A percentile compares a stretch with the other conserved stretches of the same genome.
These are phyloP conservation scores for Neurospora intermedia DNA, from an alignment of 495 filamentous ascomycete genomes.

Conservation along the genomic window DNA sequence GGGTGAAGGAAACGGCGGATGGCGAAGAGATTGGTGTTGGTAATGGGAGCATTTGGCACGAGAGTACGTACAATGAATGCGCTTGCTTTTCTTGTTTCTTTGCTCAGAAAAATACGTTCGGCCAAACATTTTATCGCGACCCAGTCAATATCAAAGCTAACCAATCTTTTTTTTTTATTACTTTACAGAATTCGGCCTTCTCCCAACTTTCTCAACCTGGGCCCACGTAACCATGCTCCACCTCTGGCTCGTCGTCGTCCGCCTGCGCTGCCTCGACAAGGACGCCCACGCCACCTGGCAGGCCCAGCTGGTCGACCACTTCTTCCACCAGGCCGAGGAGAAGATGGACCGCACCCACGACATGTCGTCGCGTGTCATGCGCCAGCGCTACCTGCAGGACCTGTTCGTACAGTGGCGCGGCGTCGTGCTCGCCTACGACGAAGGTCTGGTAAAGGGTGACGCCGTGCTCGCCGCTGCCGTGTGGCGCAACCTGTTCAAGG, in stretches of 20 bases:
- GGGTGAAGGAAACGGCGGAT: slow-evolving; percentile 52
- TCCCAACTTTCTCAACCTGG: slow-evolving; percentile 87
- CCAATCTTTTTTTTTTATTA: not conserved
- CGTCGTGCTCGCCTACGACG: slow-evolving; percentile 71
- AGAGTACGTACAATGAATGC: slow-evolving; percentile 40
- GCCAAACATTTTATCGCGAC: not conserved
- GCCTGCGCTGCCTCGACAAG: slow-evolving; percentile 65
- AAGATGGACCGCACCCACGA: slow-evolving; percentile 66
- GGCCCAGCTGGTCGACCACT: slow-evolving; percentile 64
- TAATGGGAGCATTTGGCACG: slow-evolving; percentile 71
- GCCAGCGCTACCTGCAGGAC: slow-evolving; percentile 85
- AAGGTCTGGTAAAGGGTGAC: slow-evolving; percentile 73
- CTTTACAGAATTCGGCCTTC: slow-evolving; percentile 43
- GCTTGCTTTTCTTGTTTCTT: not conserved
- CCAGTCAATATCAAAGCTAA: not conserved
- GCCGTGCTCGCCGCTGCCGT: slow-evolving; percentile 77
- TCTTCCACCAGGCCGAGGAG: slow-evolving; percentile 84
- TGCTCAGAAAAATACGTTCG: slow-evolving; percentile 4
- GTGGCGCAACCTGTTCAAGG: slow-evolving; percentile 90
- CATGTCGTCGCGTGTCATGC: slow-evolving; percentile 49
- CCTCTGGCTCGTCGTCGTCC: slow-evolving; percentile 87
- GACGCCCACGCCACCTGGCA: slow-evolving; percentile 29
- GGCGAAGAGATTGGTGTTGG: slow-evolving; percentile 72
- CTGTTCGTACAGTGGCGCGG: slow-evolving; percentile 88
- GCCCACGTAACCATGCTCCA: slow-evolving; percentile 91